Evolutionary conservation across 2,329 filamentous ascomycete species (phyloP).

Genomic region (Pseudogymnoascus sp.): DNA sequence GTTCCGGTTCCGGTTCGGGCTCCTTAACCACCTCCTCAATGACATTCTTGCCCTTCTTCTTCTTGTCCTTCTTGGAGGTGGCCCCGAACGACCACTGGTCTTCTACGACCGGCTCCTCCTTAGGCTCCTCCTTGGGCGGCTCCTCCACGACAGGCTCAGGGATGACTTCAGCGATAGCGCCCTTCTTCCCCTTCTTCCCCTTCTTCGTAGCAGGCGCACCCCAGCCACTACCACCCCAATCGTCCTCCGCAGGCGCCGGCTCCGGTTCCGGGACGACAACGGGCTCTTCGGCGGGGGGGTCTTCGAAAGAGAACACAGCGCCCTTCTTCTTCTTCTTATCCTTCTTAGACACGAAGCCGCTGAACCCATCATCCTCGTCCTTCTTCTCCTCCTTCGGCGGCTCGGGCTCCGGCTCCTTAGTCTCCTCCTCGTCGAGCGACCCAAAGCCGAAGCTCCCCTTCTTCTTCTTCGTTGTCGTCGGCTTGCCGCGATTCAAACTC

Average conservation of each 20-base stretch:
- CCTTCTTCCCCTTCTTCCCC: conserved; percentile 10
- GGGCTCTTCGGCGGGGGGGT: conserved; percentile 21
- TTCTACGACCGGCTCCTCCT: conserved; percentile 39
- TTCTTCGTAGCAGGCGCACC: conserved; percentile 41
- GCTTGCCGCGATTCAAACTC: conserved; percentile 39
- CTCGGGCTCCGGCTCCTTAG: conserved; percentile 22
- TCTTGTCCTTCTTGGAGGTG: conserved; percentile 45
- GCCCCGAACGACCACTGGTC: conserved; percentile 44
- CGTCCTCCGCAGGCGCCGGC: conserved; percentile 35
- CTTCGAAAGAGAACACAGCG: conserved; percentile 19
- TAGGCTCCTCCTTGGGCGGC: conserved; percentile 30
- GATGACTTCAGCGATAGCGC: conserved; percentile 28
- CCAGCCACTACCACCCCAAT: conserved; percentile 40
- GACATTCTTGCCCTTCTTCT: conserved; percentile 38
- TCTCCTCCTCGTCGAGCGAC: conserved; percentile 35
- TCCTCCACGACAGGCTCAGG: conserved; percentile 25
- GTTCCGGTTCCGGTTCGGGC: background rate
- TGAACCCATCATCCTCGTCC: conserved; percentile 32
- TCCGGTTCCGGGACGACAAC: conserved; percentile 22
- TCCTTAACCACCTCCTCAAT: background rate
- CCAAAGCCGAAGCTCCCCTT: conserved; percentile 43
- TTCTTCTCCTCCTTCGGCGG: conserved; percentile 29
- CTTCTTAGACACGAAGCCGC: conserved; percentile 34
- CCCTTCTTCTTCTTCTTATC: conserved; percentile 40
- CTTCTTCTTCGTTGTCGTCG: conserved; percentile 47